Evolutionary conservation across 257 asterid species (phyloP).

Genomic region (Lantana camara): DNA sequence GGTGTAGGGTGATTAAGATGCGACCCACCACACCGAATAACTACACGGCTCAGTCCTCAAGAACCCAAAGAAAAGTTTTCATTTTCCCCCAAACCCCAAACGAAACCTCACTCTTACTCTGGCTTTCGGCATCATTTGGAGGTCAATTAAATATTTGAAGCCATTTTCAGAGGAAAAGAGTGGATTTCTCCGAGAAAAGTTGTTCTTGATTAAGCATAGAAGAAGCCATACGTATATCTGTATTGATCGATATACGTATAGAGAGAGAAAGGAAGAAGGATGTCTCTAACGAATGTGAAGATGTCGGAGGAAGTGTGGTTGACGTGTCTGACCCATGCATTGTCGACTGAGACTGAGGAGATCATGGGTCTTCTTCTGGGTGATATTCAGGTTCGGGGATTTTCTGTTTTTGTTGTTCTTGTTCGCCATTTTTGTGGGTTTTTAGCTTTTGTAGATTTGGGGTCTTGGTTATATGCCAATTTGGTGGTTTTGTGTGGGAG

Average conservation of each 20-base stretch:
- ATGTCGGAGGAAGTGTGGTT: slow-evolving; percentile 99
- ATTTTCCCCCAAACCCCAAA: slow-evolving; percentile 40
- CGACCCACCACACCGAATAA: slow-evolving; percentile 28
- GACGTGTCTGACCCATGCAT: slow-evolving; percentile 97
- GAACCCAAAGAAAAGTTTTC: slow-evolving; percentile 21
- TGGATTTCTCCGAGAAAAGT: neutral
- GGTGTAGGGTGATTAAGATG: slow-evolving; percentile 26
- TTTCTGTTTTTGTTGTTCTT: neutral
- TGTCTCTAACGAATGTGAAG: slow-evolving; percentile 92
- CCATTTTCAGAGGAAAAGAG: slow-evolving; percentile 10
- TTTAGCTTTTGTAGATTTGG: slow-evolving; percentile 9
- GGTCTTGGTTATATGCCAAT: neutral
- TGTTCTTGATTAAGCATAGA: neutral
- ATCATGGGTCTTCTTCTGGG: slow-evolving; percentile 99
- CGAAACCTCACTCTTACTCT: slow-evolving; percentile 16
- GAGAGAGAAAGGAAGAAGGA: slow-evolving; percentile 29
- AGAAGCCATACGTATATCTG: neutral
- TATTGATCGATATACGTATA: slow-evolving; percentile 15
- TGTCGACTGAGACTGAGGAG: slow-evolving; percentile 99
- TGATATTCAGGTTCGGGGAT: slow-evolving; percentile 69
- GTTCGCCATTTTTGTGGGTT: slow-evolving; percentile 27
- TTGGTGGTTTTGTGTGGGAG: slow-evolving; percentile 1
- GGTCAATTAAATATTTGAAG: slow-evolving; percentile 20
- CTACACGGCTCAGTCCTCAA: slow-evolving; percentile 18
- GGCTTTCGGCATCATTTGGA: slow-evolving; percentile 13